Evolutionary conservation across 2,329 filamentous ascomycete genomes (phyloP).

Genomic region (Colletotrichum sojae): DNA sequence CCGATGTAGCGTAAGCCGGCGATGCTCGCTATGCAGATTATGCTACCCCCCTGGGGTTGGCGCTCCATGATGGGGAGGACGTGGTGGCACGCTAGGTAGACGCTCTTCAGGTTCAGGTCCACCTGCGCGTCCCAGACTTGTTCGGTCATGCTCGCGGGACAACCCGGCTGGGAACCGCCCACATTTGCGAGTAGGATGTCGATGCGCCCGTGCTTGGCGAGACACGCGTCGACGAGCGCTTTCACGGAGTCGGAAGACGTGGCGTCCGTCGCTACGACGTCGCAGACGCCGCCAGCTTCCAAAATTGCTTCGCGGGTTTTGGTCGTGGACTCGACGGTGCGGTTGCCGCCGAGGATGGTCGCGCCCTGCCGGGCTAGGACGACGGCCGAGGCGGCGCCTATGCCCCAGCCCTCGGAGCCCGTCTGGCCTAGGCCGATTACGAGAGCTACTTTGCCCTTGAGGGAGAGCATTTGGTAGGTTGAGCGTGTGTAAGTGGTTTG

Average conservation of each 20-base stretch:
- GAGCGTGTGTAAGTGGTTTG: background rate
- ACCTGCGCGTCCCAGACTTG: constrained; percentile 66
- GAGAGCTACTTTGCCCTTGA: constrained; percentile 60
- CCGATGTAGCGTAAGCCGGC: constrained; percentile 66
- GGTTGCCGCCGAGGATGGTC: constrained; percentile 65
- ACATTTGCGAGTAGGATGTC: constrained; percentile 75
- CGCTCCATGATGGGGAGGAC: constrained; percentile 69
- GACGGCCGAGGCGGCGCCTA: constrained; percentile 64
- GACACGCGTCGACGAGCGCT: constrained; percentile 64
- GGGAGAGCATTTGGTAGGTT: constrained; percentile 46
- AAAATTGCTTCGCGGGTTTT: constrained; percentile 57
- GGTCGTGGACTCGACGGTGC: constrained; percentile 56
- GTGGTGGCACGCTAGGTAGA: constrained; percentile 67
- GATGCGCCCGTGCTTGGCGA: constrained; percentile 67
- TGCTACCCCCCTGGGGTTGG: constrained; percentile 55
- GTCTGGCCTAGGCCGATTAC: constrained; percentile 62
- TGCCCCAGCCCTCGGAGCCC: constrained; percentile 63
- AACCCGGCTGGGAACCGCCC: constrained; percentile 67
- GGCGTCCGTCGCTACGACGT: constrained; percentile 63
- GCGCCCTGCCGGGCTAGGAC: constrained; percentile 64
- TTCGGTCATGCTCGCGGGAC: constrained; percentile 63
- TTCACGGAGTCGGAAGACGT: constrained; percentile 67
- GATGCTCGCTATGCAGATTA: constrained; percentile 64
- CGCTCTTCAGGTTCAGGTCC: constrained; percentile 68
- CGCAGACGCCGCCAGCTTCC: constrained; percentile 50